Conservation (phyloP, 495 filamentous ascomycete genomes). For the Aspergillus nidulans region DNA sequence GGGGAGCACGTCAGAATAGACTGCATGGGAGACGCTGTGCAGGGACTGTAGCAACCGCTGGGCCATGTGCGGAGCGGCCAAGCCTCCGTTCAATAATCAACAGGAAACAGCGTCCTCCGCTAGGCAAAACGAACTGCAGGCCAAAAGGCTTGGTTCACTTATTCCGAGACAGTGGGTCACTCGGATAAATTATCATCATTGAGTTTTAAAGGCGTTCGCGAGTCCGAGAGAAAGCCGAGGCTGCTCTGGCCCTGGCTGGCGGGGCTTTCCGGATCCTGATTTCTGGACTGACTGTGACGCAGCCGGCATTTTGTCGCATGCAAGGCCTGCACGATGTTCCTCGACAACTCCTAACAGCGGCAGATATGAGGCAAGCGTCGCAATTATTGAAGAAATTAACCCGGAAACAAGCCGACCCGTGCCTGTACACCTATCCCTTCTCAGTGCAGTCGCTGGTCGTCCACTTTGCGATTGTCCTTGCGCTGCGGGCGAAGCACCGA, state of each 20-base stretch:
- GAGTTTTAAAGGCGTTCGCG: too few species aligned
- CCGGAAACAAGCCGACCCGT: background rate
- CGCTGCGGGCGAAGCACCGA: conserved; percentile 6
- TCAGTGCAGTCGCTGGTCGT: conserved; percentile 10
- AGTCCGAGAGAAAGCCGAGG: background rate
- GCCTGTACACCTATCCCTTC: conserved; percentile 12
- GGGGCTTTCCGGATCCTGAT: background rate
- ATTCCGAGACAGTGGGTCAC: background rate
- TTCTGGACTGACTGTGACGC: background rate
- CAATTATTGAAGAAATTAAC: conserved; percentile 4
- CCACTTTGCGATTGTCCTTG: conserved; percentile 8
- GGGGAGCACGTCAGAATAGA: background rate
- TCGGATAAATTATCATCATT: background rate
- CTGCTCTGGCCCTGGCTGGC: background rate
- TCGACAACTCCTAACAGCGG: background rate
- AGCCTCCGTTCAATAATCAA: background rate
- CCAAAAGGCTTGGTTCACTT: background rate
- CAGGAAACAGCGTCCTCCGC: background rate
- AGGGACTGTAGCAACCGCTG: background rate
- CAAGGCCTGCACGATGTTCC: background rate
- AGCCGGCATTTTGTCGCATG: background rate
- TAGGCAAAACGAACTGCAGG: background rate
- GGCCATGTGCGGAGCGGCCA: background rate
- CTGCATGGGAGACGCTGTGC: background rate
- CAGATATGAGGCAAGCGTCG: background rate